Evolutionary conservation across 768 basidiomycete genomes (phyloP), one percentile per base, ranked within the genome.

Genomic region (Mrakia hoshinonis): DNA sequence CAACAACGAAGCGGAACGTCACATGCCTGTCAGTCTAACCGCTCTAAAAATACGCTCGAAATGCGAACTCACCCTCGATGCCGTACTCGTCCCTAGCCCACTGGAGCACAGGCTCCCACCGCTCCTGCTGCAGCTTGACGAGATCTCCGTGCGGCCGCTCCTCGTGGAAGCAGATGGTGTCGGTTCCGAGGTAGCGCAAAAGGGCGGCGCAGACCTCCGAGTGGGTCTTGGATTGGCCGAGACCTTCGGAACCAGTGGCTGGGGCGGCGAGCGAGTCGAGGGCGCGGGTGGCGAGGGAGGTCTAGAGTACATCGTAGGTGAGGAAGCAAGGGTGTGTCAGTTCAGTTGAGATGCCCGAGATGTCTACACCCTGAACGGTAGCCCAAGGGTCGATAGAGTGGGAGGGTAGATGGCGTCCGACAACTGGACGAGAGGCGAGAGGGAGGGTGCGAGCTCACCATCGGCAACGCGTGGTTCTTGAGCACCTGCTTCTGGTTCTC

Each of bases 121-220:
- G 87, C 74, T 85, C 79, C 26, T 85, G 79, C 78, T 98, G 95
- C 62, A 97, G 82, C 48, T 82, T 81, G 61, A 89, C 90, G 46
- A 98, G 85, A 83, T 29, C 85, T 84, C 10, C 66, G 39, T 61
- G 58, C 43, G 92, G 92, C 73, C 87, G 82, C 60, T 90, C 85
- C 77, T 90, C 85, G 75, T 90, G 88, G 81, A 94, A 96, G 77
- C 90, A 92, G 73, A 96, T 85, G 0, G 96, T 92, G 79, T 99
- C 96, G 2, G 95, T 97, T 77, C 96, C 91, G 38, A 98, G 81
- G 80, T 96, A 98, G 70, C 86, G 85, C 52, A 96, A 80, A 52
- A 98, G 80, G 13, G 86, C 83, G 31, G 84, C 82, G 43, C 85
- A 84, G 24, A 93, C 89, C 69, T 89, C 84, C 20, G 78, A 76